phyloP scores from a whole-genome alignment of 352 stramenopile species.

The Globisporangium spiculum region DNA sequence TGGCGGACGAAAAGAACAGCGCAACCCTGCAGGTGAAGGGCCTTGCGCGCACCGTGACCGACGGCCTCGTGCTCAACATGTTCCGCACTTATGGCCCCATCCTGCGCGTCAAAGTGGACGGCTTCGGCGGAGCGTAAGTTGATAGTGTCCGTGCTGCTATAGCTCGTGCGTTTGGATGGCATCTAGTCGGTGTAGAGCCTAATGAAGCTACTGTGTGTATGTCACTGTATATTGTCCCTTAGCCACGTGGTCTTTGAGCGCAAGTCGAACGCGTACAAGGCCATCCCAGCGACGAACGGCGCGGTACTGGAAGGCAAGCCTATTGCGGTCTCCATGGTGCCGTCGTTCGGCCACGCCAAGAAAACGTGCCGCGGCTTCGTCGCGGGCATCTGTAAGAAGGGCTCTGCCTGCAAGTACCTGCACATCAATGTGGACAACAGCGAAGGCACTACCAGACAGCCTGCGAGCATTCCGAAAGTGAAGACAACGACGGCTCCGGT shows the following conservation, averaged over 20 bases:
- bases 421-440: not conserved
- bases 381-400: constrained; percentile 56
- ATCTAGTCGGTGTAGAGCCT: not conserved
- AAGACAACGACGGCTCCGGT: not conserved
- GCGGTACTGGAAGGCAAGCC: constrained; percentile 51
- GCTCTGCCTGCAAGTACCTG: constrained; percentile 65
- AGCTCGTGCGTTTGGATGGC: not conserved
- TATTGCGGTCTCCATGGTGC: constrained; percentile 45
- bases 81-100: constrained; percentile 58
- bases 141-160: not conserved
- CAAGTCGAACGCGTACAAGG: constrained; percentile 32
- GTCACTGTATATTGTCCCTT: not conserved
- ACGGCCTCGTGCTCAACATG: constrained; percentile 50
- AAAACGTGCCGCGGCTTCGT: constrained; percentile 51
- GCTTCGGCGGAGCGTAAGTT: constrained; percentile 53
- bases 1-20: constrained; percentile 12
- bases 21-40: constrained; percentile 47
- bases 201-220: not conserved
- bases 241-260: constrained; percentile 44
- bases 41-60: constrained; percentile 32
- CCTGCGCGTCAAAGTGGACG: constrained; percentile 45
- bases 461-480: not conserved
- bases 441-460: not conserved
- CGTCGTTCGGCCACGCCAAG: constrained; percentile 35
- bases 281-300: constrained; percentile 39